phyloP scores from a whole-genome alignment of 768 basidiomycete genomes.

The Dendrothele bispora region DNA sequence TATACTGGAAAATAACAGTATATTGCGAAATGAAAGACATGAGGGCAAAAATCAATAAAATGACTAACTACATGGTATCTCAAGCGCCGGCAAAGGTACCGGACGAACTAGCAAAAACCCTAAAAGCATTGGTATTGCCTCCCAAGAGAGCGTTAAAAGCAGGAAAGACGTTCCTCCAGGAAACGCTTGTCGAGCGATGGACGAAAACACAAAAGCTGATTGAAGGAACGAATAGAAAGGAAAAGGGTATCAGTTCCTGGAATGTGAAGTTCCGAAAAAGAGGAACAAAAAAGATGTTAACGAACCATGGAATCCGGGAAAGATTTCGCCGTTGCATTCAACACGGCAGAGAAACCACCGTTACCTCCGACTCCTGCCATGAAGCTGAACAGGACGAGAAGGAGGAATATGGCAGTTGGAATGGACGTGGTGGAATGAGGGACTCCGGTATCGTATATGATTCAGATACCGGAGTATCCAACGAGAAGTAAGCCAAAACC shows the following conservation, averaged over 20 bases:
- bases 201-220: constrained; percentile 69
- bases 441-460: constrained; percentile 35
- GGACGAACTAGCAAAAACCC: constrained; percentile 51
- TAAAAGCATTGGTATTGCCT: constrained; percentile 54
- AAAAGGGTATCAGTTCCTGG: not conserved
- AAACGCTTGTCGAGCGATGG: constrained; percentile 52
- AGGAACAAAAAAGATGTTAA: constrained; percentile 1
- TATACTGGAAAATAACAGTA: no score
- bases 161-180: constrained; percentile 60
- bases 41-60: no score
- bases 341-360: constrained; percentile 48
- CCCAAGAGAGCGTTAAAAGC: constrained; percentile 54
- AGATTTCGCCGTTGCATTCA: constrained; percentile 63
- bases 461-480: constrained; percentile 58
- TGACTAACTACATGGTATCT: no score
- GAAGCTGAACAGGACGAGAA: constrained; percentile 49
- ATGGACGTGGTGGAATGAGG: constrained; percentile 30
- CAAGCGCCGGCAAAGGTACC: constrained; percentile 36
- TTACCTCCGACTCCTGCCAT: constrained; percentile 59
- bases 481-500: constrained; percentile 44
- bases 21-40: no score
- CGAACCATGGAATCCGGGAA: constrained; percentile 52
- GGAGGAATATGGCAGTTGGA: no score
- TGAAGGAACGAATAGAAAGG: constrained; percentile 45
- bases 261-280: no score